Conservation (phyloP, 1,284 basidiomycete genomes). For the Clitocybe nebularis region DNA sequence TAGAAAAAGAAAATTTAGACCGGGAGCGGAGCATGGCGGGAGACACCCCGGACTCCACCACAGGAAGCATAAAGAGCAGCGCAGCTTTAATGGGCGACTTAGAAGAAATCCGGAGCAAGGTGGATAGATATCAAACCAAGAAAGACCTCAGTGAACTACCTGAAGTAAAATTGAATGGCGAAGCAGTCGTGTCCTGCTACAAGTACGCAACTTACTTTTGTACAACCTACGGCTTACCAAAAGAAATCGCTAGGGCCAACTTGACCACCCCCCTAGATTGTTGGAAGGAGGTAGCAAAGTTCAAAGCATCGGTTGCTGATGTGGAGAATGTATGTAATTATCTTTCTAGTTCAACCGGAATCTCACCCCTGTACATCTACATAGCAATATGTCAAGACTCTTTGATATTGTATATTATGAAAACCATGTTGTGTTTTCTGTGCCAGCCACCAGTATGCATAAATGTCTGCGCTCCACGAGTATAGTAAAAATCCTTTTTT, state of each 20-base stretch:
- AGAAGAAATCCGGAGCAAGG: conserved; percentile 65
- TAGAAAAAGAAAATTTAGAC: conserved; percentile 80
- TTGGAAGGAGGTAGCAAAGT: conserved; percentile 71
- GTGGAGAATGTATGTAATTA: conserved; percentile 50
- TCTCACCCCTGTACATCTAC: conserved; percentile 6
- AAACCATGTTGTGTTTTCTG: neutral
- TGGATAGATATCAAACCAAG: conserved; percentile 67
- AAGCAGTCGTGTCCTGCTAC: conserved; percentile 70
- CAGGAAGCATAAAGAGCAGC: conserved; percentile 54
- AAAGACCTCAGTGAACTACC: conserved; percentile 52
- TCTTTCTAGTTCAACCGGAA: conserved; percentile 7
- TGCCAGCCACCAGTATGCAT: too few species aligned
- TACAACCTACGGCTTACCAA: conserved; percentile 10
- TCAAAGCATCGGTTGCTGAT: conserved; percentile 65
- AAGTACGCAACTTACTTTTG: conserved; percentile 41
- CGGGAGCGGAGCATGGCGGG: conserved; percentile 55
- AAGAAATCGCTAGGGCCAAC: conserved; percentile 45
- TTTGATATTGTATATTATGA: conserved; percentile 32
- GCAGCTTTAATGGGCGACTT: conserved; percentile 64
- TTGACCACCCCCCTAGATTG: conserved; percentile 64
- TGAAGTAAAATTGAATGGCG: conserved; percentile 52
- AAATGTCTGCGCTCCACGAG: conserved; percentile 7
- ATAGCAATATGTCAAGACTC: conserved; percentile 54
- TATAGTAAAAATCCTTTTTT: neutral
- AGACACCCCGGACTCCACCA: conserved; percentile 27